Evolutionary conservation across 176 grass and related monocot species (phyloP).

Genomic region (Dactylis glomerata): DNA sequence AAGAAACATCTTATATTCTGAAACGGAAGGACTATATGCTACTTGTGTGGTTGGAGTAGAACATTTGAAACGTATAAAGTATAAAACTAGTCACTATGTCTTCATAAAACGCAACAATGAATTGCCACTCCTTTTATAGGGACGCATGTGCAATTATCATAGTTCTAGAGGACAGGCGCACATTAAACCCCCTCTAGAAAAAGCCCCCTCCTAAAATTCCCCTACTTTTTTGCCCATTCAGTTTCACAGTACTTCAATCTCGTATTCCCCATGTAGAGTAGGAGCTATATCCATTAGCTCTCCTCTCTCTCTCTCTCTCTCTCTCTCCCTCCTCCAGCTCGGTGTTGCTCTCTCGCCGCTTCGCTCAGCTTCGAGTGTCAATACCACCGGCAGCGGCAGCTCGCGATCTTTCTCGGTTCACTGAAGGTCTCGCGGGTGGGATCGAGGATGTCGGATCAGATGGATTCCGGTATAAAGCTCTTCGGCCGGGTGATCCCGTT

Average conservation of each 20-base stretch:
- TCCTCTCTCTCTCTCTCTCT: conserved; percentile 21
- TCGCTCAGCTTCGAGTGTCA: background rate
- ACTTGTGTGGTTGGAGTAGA: too few relatives aligned
- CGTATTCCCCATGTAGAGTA: conserved; percentile 16
- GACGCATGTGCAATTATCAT: background rate
- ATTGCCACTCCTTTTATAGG: background rate
- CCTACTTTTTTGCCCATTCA: conserved; percentile 10
- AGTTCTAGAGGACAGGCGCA: background rate
- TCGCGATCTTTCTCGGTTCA: conserved; percentile 3
- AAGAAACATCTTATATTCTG: too few relatives aligned
- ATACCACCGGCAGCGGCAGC: background rate
- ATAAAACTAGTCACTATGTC: too few relatives aligned
- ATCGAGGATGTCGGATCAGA: conserved; percentile 62
- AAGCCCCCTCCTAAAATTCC: background rate
- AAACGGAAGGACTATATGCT: too few relatives aligned
- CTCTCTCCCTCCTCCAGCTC: background rate
- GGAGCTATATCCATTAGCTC: conserved; percentile 17
- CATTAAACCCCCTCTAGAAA: background rate
- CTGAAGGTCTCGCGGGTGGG: background rate
- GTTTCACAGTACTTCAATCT: conserved; percentile 17
- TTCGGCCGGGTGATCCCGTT: conserved; percentile 79
- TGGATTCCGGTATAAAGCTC: conserved; percentile 85
- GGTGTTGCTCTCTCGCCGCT: conserved; percentile 20
- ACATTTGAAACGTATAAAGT: too few relatives aligned
- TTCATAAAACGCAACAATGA: too few relatives aligned